Base-by-base conservation (phyloP, 2,329 filamentous ascomycete species). In the Parastagonospora avenae region DNA sequence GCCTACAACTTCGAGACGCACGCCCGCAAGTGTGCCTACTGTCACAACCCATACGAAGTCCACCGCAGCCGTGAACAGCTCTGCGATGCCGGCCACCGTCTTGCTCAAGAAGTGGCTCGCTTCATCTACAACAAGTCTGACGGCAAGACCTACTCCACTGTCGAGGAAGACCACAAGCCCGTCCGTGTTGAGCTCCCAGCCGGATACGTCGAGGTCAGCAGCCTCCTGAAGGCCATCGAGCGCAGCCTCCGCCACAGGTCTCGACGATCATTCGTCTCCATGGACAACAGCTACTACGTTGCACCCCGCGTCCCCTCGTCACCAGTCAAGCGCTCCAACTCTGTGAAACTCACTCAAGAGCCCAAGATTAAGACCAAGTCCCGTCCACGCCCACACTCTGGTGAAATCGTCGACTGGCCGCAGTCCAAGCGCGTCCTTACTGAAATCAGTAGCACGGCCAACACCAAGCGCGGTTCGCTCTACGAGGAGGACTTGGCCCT, bases 1-100 rank as follows among this genome's bases (percentile, higher is more conserved):
- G 63, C 77, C 48, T 78, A 79, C 67, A 66, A 78, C 70, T 80
- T 79, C 51, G 78, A 80, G 60, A 70, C 66, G 51, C 79, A 81
- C 65, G 76, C 77, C 31, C 71, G 72, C 42, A 71, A 70, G 53
- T 81, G 79, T 65, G 63, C 57, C 38, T 66, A 71, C 51, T 81
- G 79, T 73, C 65, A 68, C 59, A 67, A 77, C 57, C 76, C 78
- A 2, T 76, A 76, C 54, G 67, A 75, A 30, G 75, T 76, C 49
- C 71, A 75, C 70, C 70, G 66, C 33, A 54, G 63, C 50, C 72
- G 70, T 56, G 62, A 69, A 15, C 70, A 72, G 50, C 74, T 80
- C 14, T 80, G 78, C 59, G 70, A 75, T 14, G 59, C 60, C 16
- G 78, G 78, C 42, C 74, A 77, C 55, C 59, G 64, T 32, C 68